These are phyloP conservation scores for Arabis alpina DNA, from an alignment of 345 rosid genomes.

Conservation along the genomic window DNA sequence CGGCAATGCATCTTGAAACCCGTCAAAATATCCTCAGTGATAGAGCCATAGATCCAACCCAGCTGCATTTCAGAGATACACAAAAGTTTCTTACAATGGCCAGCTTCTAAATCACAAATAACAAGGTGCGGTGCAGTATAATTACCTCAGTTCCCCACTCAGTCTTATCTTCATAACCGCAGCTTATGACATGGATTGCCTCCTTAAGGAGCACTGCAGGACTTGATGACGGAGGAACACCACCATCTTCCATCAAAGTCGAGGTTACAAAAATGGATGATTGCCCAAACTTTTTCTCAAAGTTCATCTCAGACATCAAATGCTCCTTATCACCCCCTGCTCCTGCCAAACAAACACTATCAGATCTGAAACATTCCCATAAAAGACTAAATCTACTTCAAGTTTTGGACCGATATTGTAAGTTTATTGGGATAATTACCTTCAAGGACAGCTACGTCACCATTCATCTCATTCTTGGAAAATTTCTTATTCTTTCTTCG, in stretches of 20 bases:
- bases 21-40: slow-evolving; percentile 94
- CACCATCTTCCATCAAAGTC: slow-evolving; percentile 91
- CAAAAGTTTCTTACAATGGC: slow-evolving; percentile 16
- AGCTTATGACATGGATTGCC: slow-evolving; percentile 97
- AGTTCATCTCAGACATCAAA: slow-evolving; percentile 91
- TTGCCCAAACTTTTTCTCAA: slow-evolving; percentile 90
- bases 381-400: slow-evolving; percentile 17
- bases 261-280: slow-evolving; percentile 93
- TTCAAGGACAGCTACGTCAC: slow-evolving; percentile 59
- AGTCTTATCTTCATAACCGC: slow-evolving; percentile 98
- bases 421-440: slow-evolving; percentile 49
- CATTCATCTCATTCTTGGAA: slow-evolving; percentile 52
- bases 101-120: slow-evolving; percentile 20
- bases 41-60: slow-evolving; percentile 98
- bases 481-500: slow-evolving; percentile 63
- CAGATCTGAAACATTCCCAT: slow-evolving; percentile 1
- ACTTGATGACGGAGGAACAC: slow-evolving; percentile 97
- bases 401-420: slow-evolving; percentile 14
- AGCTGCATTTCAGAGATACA: slow-evolving; percentile 57
- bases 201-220: slow-evolving; percentile 95
- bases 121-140: slow-evolving; percentile 11
- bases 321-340: slow-evolving; percentile 75
- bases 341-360: slow-evolving; percentile 43
- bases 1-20: slow-evolving; percentile 99
- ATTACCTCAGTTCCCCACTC: slow-evolving; percentile 97